phyloP scores from a whole-genome alignment of 129 eudicot genomes.

The Deinandra increscens region DNA sequence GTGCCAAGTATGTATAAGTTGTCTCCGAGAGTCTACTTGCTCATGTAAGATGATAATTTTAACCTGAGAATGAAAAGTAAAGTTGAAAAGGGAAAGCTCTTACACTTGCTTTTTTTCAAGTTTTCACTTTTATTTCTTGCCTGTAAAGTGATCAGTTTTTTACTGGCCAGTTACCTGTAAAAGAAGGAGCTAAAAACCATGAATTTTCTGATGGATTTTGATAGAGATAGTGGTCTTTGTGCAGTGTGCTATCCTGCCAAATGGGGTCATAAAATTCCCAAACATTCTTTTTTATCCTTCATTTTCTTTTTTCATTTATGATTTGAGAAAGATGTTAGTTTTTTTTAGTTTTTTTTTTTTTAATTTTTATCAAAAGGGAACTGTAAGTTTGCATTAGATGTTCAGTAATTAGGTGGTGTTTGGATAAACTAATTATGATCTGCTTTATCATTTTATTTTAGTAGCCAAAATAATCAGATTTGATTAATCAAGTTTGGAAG shows the following conservation, averaged over 20 bases:
- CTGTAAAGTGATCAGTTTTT: constrained; percentile 33
- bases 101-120: constrained; percentile 15
- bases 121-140: constrained; percentile 16
- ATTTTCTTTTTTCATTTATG: constrained; percentile 6
- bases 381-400: not conserved
- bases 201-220: constrained; percentile 26
- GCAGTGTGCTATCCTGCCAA: constrained; percentile 40
- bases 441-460: not conserved
- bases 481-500: not conserved
- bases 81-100: constrained; percentile 20
- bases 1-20: not conserved
- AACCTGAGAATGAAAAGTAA: constrained; percentile 4
- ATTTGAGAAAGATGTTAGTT: not conserved
- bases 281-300: constrained; percentile 9
- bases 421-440: not conserved
- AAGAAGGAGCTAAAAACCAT: constrained; percentile 31
- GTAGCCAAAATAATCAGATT: not conserved
- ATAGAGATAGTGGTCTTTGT: constrained; percentile 36
- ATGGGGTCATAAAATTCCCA: constrained; percentile 23
- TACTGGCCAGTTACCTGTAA: constrained; percentile 32
- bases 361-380: not conserved
- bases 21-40: not conserved
- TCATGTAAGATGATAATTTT: not conserved
- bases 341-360: not conserved
- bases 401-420: not conserved